Base-by-base conservation (phyloP, 208 protist species). In the Wallacemonas sp. region DNA sequence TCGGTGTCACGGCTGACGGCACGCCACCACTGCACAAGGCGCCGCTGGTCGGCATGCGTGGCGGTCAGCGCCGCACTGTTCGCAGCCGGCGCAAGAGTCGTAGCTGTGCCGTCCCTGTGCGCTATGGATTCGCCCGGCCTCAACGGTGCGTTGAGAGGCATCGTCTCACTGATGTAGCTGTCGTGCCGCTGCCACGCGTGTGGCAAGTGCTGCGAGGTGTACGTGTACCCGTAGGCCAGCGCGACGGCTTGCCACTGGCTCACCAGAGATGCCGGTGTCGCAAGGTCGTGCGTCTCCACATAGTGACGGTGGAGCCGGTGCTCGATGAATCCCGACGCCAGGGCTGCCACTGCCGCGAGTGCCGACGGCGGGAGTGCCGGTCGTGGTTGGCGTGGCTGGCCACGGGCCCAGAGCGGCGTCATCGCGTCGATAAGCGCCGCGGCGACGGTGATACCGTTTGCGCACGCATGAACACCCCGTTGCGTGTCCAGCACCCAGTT, bases 401-500 rank as follows among this genome's bases (percentile, higher is more conserved):
- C 41, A 21, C 41, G 41, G n/a, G n/a, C n/a, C 41, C 41, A 46
- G 24, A n/a, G 9, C 10, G 5, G n/a, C n/a, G n/a, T n/a, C n/a
- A n/a, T n/a, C n/a, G 46, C n/a, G 13, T 33, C 10, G n/a, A 54
- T 33, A 6, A 54, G 19, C 5, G 46, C 27, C 19, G 26, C 21
- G 27, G 24, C 33, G 8, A 57, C 17, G 10, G 50, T 37, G 29
- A 57, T 57, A 32, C 50, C 50, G 6, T n/a, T 27, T 10, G 32
- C 4, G 6, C 13, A 38, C 0, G 50, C 50, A 5, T 22, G 29
- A 26, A n/a, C 30, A 37, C 50, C 50, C 8, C 50, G 50, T 17
- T 38, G 26, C 13, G 50, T 57, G 50, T 57, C 50, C 50, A 57
- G 22, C 12, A 32, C 50, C 50, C 50, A 57, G 50, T 57, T 57